Evolutionary conservation across 768 basidiomycete genomes (phyloP), one percentile per base, ranked within the genome.

Genomic region (Hygrocybe punicea): DNA sequence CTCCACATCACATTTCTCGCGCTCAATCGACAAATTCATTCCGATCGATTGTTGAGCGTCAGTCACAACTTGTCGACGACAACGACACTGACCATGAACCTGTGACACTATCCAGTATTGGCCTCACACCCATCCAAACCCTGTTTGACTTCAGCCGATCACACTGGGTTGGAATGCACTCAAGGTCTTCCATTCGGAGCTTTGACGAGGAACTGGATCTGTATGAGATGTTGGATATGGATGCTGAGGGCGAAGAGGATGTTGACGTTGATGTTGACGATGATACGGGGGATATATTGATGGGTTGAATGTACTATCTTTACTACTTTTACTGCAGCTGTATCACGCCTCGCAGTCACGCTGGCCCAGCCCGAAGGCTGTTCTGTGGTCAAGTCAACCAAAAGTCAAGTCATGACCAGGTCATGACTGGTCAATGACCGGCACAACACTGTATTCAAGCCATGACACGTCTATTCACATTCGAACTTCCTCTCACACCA

Each of bases 211-310:
- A 63, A 51, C 47, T 63, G 19, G 60, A 61, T 35, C 47, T 63
- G 4, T 60, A 63, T 47, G 62, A 63, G 24, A 36, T 63, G 48
- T 52, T 63, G 14, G 57, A 63, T 63, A n/a, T 63, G 47, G 62
- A 63, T 58, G 62, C 62, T n/a, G 57, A 61, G 17, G 62, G 62
- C 19, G 60, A 63, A 14, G 45, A 48, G 1, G 60, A 63, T 49
- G 48, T 33, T 6, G 4, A 48, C 29, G 45, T 48, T 23, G 48
- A 55, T 49, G 60, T 53, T 16, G 50, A 49, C 25, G 48, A 49
- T 17, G 48, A 49, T 25, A 49, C 48, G 5, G 48, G 48, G 9
- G 48, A 49, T 49, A 9, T 49, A 24, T 49, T 49, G 48, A 49
- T 49, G 24, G 48, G 48, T 9, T 49, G 48, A 49, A 23, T 13